These are phyloP conservation scores for Ophioceras dolichostomum DNA, from an alignment of 2,329 filamentous ascomycete genomes.

Conservation along the genomic window DNA sequence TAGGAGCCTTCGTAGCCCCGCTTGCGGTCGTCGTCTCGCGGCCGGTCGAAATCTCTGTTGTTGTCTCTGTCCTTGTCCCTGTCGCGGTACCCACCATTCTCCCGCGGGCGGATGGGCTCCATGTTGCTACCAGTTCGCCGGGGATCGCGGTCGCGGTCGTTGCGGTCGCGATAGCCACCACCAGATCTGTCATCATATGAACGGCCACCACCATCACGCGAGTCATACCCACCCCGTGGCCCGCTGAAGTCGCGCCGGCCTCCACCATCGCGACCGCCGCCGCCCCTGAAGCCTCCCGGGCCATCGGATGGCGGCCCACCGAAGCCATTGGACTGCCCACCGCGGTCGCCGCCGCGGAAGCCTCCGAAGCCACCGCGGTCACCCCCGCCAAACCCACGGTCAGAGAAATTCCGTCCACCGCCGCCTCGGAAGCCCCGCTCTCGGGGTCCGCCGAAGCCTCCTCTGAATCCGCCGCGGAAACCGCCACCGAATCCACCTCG, in stretches of 20 bases:
- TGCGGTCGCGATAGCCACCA: constrained; percentile 33
- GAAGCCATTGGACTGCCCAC: constrained; percentile 33
- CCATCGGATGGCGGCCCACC: constrained; percentile 42
- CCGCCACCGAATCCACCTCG: constrained; percentile 42
- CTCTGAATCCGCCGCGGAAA: constrained; percentile 35
- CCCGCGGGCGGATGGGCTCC: constrained; percentile 12
- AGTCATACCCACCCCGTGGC: constrained; percentile 32
- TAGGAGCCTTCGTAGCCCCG: constrained; percentile 67
- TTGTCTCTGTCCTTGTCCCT: constrained; percentile 29
- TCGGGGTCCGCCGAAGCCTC: constrained; percentile 12
- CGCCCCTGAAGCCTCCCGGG: constrained; percentile 48
- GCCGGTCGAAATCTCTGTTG: constrained; percentile 45
- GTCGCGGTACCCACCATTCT: constrained; percentile 19
- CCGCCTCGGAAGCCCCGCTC: constrained; percentile 25
- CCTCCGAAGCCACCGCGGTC: constrained; percentile 41
- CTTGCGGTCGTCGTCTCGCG: constrained; percentile 44
- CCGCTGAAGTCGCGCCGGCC: constrained; percentile 32
- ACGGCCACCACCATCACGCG: constrained; percentile 29
- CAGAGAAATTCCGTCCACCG: constrained; percentile 19
- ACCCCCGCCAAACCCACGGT: constrained; percentile 36
- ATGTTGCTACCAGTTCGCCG: constrained; percentile 18
- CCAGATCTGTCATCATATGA: constrained; percentile 31
- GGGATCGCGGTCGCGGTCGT: constrained; percentile 29
- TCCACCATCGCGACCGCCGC: constrained; percentile 33
- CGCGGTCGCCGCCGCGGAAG: constrained; percentile 27